These are phyloP conservation scores for Clausena lansium DNA, from an alignment of 345 rosid genomes.

Conservation along the genomic window DNA sequence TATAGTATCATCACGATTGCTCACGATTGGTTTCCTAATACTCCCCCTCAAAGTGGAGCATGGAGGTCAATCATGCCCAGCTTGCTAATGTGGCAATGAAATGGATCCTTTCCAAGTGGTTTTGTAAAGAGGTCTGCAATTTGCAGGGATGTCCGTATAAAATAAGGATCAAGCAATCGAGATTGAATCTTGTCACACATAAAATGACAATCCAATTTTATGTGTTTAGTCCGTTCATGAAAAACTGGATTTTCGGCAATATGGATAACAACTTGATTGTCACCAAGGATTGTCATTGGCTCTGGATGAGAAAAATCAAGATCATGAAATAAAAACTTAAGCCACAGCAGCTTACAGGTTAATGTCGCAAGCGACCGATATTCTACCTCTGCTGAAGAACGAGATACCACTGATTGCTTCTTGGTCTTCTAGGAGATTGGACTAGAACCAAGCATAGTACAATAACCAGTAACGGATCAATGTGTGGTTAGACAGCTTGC, in stretches of 20 bases:
- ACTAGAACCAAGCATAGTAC: not conserved
- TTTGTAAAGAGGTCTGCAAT: not conserved
- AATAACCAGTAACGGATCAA: not conserved
- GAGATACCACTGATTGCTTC: not conserved
- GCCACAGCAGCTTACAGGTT: not conserved
- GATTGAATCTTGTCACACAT: not conserved
- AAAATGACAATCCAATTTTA: not conserved
- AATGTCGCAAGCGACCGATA: not conserved
- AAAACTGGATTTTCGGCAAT: not conserved
- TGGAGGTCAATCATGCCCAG: not conserved
- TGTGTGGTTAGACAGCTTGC: not conserved
- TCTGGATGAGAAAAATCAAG: not conserved
- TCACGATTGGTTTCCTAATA: no score
- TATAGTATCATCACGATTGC: no score
- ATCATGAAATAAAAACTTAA: not conserved
- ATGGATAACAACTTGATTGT: not conserved
- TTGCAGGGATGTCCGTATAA: not conserved
- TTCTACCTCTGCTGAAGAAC: not conserved
- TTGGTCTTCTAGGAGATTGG: not conserved
- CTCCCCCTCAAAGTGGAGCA: not conserved
- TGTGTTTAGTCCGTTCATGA: not conserved
- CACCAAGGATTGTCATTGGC: not conserved
- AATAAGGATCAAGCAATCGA: no score
- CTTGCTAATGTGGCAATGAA: not conserved
- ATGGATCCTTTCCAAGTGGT: not conserved